These are phyloP conservation scores for Termitomyces sp. DNA, from an alignment of 768 basidiomycete species.

Conservation along the genomic window DNA sequence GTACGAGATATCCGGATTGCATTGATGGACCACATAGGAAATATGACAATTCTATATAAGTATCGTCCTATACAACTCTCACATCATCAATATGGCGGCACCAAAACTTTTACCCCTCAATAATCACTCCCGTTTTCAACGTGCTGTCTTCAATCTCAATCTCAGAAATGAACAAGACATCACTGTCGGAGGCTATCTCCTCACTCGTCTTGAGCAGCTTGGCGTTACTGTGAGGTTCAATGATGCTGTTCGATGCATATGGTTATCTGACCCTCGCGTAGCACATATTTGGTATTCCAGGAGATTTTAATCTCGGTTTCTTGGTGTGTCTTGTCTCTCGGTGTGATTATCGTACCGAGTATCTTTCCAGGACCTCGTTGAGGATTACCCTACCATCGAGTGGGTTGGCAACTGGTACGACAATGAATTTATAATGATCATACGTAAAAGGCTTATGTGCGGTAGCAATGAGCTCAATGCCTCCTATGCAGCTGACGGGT, in stretches of 20 bases:
- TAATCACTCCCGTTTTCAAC: slow-evolving; percentile 46
- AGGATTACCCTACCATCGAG: slow-evolving; percentile 71
- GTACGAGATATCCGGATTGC: neutral
- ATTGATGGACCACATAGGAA: neutral
- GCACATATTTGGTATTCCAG: slow-evolving; percentile 83
- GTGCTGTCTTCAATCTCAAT: slow-evolving; percentile 41
- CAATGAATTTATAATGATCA: neutral
- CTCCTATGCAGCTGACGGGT: slow-evolving; percentile 92
- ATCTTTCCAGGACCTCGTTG: slow-evolving; percentile 65
- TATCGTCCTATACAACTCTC: neutral
- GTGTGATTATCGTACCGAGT: neutral
- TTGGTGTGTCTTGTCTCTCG: slow-evolving; percentile 31
- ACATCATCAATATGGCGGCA: slow-evolving; percentile 19
- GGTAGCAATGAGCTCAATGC: slow-evolving; percentile 81
- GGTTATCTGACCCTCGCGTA: slow-evolving; percentile 24
- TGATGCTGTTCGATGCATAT: neutral
- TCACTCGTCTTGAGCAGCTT: slow-evolving; percentile 56
- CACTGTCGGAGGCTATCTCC: slow-evolving; percentile 52
- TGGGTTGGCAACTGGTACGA: slow-evolving; percentile 86
- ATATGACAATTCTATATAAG: neutral
- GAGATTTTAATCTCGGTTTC: slow-evolving; percentile 80
- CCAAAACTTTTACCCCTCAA: slow-evolving; percentile 33
- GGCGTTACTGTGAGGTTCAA: slow-evolving; percentile 48
- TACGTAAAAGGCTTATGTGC: neutral
- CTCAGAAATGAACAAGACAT: slow-evolving; percentile 41